Percentiles rank a stretch among this genome's conserved stretches.
Evolutionary conservation across 2,329 filamentous ascomycete species (phyloP).

Genomic region (Neonectria punicea): DNA sequence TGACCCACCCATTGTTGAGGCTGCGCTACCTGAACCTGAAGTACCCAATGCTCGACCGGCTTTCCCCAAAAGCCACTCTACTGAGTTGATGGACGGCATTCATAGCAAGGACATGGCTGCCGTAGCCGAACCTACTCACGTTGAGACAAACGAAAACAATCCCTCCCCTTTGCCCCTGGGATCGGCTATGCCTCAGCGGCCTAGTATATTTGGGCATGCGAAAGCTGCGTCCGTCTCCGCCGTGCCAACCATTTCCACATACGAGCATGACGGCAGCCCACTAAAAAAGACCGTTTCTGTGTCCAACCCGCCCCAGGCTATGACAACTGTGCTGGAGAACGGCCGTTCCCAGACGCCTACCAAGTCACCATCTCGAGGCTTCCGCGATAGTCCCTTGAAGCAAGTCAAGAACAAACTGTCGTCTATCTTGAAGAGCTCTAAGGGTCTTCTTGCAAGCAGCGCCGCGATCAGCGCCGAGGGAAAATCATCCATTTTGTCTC

Average conservation of each 20-base stretch:
- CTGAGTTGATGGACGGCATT: slow-evolving; percentile 69
- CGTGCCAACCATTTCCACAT: slow-evolving; percentile 48
- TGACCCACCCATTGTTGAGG: slow-evolving; percentile 57
- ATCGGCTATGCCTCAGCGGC: slow-evolving; percentile 28
- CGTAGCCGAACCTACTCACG: slow-evolving; percentile 50
- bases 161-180: slow-evolving; percentile 29
- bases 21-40: slow-evolving; percentile 36
- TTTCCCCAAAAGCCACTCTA: slow-evolving; percentile 69
- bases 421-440: slow-evolving; percentile 88
- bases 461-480: slow-evolving; percentile 71
- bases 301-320: slow-evolving; percentile 63
- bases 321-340: slow-evolving; percentile 55
- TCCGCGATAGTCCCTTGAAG: slow-evolving; percentile 83
- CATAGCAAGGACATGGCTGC: slow-evolving; percentile 60
- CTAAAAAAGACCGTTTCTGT: slow-evolving; percentile 71
- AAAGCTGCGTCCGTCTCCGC: slow-evolving; percentile 74
- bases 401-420: slow-evolving; percentile 94
- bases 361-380: slow-evolving; percentile 66
- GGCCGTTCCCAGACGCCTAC: slow-evolving; percentile 58
- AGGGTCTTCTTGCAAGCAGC: slow-evolving; percentile 84
- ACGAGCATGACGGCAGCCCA: slow-evolving; percentile 36
- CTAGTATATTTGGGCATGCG: slow-evolving; percentile 50
- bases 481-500: slow-evolving; percentile 67
- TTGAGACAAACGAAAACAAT: slow-evolving; percentile 13
- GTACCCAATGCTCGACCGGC: slow-evolving; percentile 56